Evolutionary conservation across 75 land plant species (phyloP).

Genomic region (Chamaecyparis obtusa): DNA sequence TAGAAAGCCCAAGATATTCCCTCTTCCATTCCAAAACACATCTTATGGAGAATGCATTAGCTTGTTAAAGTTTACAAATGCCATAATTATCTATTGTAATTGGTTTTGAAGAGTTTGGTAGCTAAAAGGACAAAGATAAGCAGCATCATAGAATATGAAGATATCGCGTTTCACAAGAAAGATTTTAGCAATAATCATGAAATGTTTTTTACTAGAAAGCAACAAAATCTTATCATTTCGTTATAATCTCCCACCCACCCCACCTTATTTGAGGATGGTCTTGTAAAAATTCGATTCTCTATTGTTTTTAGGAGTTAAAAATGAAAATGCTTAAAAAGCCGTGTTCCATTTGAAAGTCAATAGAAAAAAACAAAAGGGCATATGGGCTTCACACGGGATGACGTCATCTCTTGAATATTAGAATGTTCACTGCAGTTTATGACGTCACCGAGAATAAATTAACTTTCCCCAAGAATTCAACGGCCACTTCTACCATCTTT

Average conservation of each 20-base stretch:
- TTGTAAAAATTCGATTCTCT: not conserved
- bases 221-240: slow-evolving; percentile 1
- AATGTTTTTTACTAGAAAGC: not conserved
- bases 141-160: not conserved
- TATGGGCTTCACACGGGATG: not conserved
- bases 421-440: not conserved
- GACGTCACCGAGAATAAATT: not conserved
- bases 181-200: not conserved
- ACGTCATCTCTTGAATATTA: not conserved
- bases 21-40: too few species aligned
- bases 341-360: not conserved
- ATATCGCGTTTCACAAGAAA: not conserved
- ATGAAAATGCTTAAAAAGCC: too few species aligned
- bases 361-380: not conserved
- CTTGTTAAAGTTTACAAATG: not conserved
- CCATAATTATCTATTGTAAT: not conserved
- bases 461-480: not conserved
- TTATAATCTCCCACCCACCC: not conserved
- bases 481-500: not conserved
- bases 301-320: too few species aligned
- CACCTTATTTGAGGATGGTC: not conserved
- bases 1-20: too few species aligned
- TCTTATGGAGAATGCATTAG: too few species aligned
- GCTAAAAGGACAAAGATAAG: not conserved
- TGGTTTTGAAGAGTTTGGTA: not conserved